Evolutionary conservation across 768 basidiomycete species (phyloP), one percentile per base, ranked within the genome.

Genomic region (Hemileccinum rubropunctum): DNA sequence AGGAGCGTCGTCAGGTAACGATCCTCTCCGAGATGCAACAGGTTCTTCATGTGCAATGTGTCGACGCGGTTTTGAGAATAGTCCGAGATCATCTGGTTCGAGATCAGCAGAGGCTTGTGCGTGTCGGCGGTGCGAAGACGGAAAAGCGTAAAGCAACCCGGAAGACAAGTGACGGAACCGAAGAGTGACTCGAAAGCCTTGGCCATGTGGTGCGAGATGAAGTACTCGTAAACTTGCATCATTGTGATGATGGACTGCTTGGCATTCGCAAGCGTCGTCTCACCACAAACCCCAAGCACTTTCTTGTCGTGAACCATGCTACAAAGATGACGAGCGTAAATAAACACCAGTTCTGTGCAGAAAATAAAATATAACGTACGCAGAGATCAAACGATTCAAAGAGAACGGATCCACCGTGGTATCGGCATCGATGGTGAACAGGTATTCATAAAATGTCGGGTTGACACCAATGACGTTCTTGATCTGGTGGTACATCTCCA

Each of bases 151-250:
- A 98, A 99, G 80, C 95, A 98, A 74, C 97, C 95, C 18, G 97
- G 95, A 52, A 98, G 77, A 81, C 97, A 99, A 36, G 95, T 98
- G 54, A 99, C 95, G 13, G 94, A 97, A 42, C 95, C 95, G 63
- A 99, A 99, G 10, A 98, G 77, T 59, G 82, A 85, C 71, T 98
- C 97, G 71, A 99, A 98, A 2, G 95, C 92, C 69, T 99, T 99
- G 43, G 97, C 92, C 78, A 99, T 85, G 71, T 98, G 93, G 72
- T 99, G 97, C 0, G 94, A 98, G 60, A 99, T 93, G 75, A 92
- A 99, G 78, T 98, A 98, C 65, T 98, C 95, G 75, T 98, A 98
- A 28, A 98, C 95, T 76, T 98, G 94, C 87, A 95, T 91, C 94
- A 97, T 97, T 9, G 94, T 97, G 55, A 95, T 86, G 62, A 95